Base-by-base conservation (phyloP, 495 filamentous ascomycete species). In the Penicillium canescens region DNA sequence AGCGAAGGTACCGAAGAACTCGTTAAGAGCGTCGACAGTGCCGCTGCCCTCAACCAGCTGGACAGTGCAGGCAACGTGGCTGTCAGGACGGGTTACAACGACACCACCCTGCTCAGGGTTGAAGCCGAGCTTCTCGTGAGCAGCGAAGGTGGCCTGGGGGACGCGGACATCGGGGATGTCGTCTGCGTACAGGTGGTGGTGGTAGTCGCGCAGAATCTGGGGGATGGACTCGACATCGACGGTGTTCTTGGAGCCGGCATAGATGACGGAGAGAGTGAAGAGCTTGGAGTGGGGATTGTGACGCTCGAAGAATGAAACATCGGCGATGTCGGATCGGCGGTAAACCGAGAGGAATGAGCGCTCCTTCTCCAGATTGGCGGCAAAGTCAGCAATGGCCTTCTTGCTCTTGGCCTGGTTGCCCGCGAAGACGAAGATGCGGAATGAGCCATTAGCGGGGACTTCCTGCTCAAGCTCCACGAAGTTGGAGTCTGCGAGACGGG, bases 381-480 rank as follows among this genome's bases (percentile, higher is more conserved):
- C 85, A 38, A 95, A 76, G 66, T 92, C 89, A 14, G 74, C 59
- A 33, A 95, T 72, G 4, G 91, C 89, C 49, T 73, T 75, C 50
- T 73, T 69, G 14, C 82, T 86, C 46, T 72, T 69, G 10, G 69
- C 57, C 50, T 86, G 88, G 28, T 79, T 81, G 52, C 91, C 91
- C 38, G 83, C 89, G 61, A 95, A 94, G 55, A 96, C 64, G 62
- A 89, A 95, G 61, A 96, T 80, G 31, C 90, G 82, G 80, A 91
- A 96, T 9, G 91, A 84, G 50, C 91, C 91, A 70, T 95, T 95
- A 46, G 90, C 76, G 0, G 91, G 91, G 45, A 96, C 78, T 54
- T 92, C 89, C 69, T 96, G 91, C 71, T 96, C 91, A 36, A 96
- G 73, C 59, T 94, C 87, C 12, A 93, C 89, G 21, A 88, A 81